Conservation (phyloP, 164 flowering plant genomes). For the Liriodendron chinense region DNA sequence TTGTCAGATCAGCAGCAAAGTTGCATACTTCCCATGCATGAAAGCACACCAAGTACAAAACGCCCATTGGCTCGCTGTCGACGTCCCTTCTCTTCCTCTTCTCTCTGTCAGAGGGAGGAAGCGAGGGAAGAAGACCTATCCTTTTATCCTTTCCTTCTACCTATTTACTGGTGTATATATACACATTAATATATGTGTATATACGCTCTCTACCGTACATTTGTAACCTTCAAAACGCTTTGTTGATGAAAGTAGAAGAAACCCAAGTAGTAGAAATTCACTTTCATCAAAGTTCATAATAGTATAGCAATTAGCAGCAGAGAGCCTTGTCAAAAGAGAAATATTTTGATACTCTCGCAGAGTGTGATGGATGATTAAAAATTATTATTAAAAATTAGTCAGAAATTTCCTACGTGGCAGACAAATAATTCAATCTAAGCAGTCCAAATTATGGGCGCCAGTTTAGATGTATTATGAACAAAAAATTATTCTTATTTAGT, state of each 20-base stretch:
- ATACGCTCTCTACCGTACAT: neutral
- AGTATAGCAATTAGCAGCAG: neutral
- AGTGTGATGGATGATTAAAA: too few relatives aligned
- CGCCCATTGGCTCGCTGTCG: constrained; percentile 27
- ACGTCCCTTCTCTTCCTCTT: neutral
- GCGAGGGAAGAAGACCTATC: neutral
- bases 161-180: neutral
- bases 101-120: neutral
- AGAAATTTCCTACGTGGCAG: too few relatives aligned
- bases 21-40: constrained; percentile 6
- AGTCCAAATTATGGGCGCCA: too few relatives aligned
- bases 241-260: neutral
- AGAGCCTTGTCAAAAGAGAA: neutral
- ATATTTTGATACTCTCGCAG: neutral
- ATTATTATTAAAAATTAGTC: too few relatives aligned
- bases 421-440: neutral
- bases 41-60: neutral
- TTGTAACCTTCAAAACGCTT: neutral
- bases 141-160: neutral
- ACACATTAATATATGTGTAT: neutral
- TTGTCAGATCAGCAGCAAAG: constrained; percentile 4
- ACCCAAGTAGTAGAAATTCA: neutral
- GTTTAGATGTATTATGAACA: too few relatives aligned
- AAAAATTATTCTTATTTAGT: too few relatives aligned
- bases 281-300: neutral